Evolutionary conservation across 495 filamentous ascomycete species (phyloP).

Genomic region (Penicillium flavigenum): DNA sequence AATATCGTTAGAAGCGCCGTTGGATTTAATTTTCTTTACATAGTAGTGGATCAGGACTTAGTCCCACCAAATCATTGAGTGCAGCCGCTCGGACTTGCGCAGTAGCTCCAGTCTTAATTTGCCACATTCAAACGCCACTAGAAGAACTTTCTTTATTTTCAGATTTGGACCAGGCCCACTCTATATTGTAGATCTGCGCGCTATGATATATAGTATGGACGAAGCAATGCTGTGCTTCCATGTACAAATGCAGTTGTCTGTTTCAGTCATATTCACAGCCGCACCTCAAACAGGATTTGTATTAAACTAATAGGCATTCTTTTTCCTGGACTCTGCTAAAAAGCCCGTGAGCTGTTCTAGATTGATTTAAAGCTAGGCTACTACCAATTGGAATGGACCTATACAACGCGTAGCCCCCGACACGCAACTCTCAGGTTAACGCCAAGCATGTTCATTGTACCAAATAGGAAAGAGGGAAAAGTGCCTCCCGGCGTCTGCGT

Average conservation of each 20-base stretch:
- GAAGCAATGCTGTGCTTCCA: not conserved
- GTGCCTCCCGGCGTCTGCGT: not conserved
- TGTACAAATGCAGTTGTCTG: not conserved
- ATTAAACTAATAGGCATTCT: not conserved
- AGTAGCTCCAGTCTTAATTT: not conserved
- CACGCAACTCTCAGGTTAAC: conserved; percentile 13
- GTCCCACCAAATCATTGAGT: not conserved
- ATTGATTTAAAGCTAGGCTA: conserved; percentile 1
- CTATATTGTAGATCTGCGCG: conserved; percentile 1
- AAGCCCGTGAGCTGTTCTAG: not conserved
- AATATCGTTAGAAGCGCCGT: not conserved
- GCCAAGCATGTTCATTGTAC: not conserved
- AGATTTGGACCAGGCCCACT: not conserved
- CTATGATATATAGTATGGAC: conserved; percentile 5
- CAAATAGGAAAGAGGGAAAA: not conserved
- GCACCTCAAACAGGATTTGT: not conserved
- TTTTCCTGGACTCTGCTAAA: not conserved
- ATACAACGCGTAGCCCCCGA: conserved; percentile 20
- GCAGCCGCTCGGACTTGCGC: not conserved
- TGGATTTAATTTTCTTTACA: not conserved
- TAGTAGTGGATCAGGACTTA: not conserved
- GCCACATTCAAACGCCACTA: conserved; percentile 16
- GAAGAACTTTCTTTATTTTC: not conserved
- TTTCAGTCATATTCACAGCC: not conserved
- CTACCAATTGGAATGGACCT: conserved; percentile 1